phyloP scores from a whole-genome alignment of 768 basidiomycete genomes.

The Dendrothele bispora region DNA sequence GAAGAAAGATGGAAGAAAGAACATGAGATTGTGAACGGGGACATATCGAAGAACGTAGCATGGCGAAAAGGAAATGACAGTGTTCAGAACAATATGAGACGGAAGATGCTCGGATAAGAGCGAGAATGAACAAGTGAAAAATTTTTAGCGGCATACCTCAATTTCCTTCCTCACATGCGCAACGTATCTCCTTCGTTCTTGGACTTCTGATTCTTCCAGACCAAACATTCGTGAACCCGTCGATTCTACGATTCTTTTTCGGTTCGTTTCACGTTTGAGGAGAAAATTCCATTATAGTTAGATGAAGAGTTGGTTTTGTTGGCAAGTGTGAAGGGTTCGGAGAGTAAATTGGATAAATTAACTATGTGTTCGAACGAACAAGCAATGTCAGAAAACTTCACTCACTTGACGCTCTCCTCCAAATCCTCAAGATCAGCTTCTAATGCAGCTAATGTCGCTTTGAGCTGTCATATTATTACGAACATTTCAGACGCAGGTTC shows the following conservation, averaged over 20 bases:
- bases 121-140: too few relatives aligned
- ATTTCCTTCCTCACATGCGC: slow-evolving; percentile 72
- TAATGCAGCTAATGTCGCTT: slow-evolving; percentile 71
- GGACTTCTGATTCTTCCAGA: slow-evolving; percentile 75
- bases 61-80: too few relatives aligned
- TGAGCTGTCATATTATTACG: slow-evolving; percentile 48
- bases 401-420: slow-evolving; percentile 90
- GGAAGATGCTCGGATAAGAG: too few relatives aligned
- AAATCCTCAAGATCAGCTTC: slow-evolving; percentile 90
- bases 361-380: too few relatives aligned
- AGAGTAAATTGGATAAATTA: too few relatives aligned
- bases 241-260: slow-evolving; percentile 89
- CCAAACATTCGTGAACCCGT: slow-evolving; percentile 85
- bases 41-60: too few relatives aligned
- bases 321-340: too few relatives aligned
- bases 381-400: too few relatives aligned
- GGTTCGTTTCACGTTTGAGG: neutral
- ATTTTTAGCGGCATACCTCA: too few relatives aligned
- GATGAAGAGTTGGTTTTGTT: neutral
- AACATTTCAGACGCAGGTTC: neutral
- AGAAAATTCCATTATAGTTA: slow-evolving; percentile 8
- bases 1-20: slow-evolving; percentile 40
- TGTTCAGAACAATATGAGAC: too few relatives aligned
- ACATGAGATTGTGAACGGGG: too few relatives aligned
- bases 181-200: slow-evolving; percentile 75